Percentiles rank a stretch among this genome's conserved stretches.
These are phyloP conservation scores for Beauveria scarabaeidicola DNA, from an alignment of 2,329 filamentous ascomycete genomes.

Conservation along the genomic window DNA sequence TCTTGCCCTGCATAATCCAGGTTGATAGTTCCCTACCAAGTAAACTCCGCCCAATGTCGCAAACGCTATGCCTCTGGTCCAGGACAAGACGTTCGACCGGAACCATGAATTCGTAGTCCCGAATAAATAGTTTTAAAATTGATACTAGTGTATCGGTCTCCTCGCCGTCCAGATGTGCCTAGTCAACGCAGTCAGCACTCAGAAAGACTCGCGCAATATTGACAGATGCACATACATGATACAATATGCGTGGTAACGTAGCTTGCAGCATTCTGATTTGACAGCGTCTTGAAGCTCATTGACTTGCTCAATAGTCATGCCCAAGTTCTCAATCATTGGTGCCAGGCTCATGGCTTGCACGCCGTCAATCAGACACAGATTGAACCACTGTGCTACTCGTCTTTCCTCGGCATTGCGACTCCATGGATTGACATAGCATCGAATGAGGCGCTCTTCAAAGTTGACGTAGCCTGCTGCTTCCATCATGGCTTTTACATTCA, in stretches of 20 bases:
- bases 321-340: slow-evolving; percentile 50
- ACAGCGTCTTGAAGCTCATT: slow-evolving; percentile 53
- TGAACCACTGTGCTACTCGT: slow-evolving; percentile 74
- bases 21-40: neutral
- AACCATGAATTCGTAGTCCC: neutral
- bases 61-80: neutral
- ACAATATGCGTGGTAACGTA: slow-evolving; percentile 64
- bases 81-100: neutral
- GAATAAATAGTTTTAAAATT: neutral
- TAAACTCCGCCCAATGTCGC: slow-evolving; percentile 1
- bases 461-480: slow-evolving; percentile 69
- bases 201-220: too few relatives aligned
- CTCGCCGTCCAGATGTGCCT: slow-evolving; percentile 28
- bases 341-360: slow-evolving; percentile 65
- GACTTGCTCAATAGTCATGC: slow-evolving; percentile 51
- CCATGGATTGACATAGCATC: slow-evolving; percentile 69
- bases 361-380: slow-evolving; percentile 64
- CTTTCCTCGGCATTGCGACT: slow-evolving; percentile 53
- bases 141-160: slow-evolving; percentile 13
- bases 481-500: slow-evolving; percentile 49
- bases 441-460: slow-evolving; percentile 60
- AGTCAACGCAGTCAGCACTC: neutral
- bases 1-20: neutral
- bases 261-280: slow-evolving; percentile 59
- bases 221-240: slow-evolving; percentile 53